phyloP scores from a whole-genome alignment of 2,329 filamentous ascomycete species.

The Stagonosporopsis rhizophila region DNA sequence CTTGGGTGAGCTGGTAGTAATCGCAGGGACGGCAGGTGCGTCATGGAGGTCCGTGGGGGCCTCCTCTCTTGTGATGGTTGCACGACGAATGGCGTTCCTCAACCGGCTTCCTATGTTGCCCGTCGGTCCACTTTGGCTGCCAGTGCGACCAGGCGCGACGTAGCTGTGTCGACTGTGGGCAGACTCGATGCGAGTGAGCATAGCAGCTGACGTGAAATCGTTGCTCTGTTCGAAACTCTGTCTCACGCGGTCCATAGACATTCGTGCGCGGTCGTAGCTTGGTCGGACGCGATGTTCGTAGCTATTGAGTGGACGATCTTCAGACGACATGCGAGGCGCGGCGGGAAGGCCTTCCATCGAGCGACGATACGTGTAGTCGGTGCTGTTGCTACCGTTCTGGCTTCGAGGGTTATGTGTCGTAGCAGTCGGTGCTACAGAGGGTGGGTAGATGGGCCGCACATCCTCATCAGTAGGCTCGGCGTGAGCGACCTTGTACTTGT shows the following conservation, averaged over 20 bases:
- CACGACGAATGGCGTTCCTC: conserved; percentile 36
- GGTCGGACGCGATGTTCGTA: conserved; percentile 63
- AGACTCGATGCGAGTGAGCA: conserved; percentile 85
- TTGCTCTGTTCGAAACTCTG: conserved; percentile 85
- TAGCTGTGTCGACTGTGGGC: conserved; percentile 45
- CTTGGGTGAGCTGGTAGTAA: conserved; percentile 11
- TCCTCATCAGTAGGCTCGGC: conserved; percentile 76
- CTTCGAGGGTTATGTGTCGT: conserved; percentile 75
- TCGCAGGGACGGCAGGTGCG: conserved; percentile 26
- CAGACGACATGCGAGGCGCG: conserved; percentile 42
- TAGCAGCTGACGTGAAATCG: conserved; percentile 90
- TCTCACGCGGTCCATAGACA: conserved; percentile 84
- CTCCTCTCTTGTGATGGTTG: conserved; percentile 40
- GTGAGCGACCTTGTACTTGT: conserved; percentile 50
- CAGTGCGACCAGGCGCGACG: conserved; percentile 3
- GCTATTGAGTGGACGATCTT: conserved; percentile 19
- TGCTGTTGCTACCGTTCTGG: conserved; percentile 92
- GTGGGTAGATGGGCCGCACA: conserved; percentile 89
- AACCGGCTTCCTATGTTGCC: conserved; percentile 29
- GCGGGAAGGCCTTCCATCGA: conserved; percentile 44
- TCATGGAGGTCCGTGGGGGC: conserved; percentile 28
- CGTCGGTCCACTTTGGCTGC: conserved; percentile 17
- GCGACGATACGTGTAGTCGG: conserved; percentile 74
- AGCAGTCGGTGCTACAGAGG: conserved; percentile 79
- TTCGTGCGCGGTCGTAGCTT: conserved; percentile 86